Evolutionary conservation across 148 eudicot genomes (phyloP), one percentile per base, ranked within the genome.

Genomic region (Pouteria glomerata): DNA sequence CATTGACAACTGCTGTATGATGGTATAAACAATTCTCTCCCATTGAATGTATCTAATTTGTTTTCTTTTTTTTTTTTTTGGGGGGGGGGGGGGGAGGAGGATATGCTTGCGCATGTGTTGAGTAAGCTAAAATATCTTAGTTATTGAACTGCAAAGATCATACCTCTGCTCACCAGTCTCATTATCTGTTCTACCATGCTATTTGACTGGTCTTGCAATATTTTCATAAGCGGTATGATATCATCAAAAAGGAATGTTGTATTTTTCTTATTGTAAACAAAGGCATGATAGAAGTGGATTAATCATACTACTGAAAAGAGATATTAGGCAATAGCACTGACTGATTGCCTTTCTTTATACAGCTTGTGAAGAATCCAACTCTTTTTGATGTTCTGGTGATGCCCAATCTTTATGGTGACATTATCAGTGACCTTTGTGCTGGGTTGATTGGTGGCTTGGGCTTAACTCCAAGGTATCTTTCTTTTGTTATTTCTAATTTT

Each of bases 361-460:
- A 95, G 98, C 97, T 95, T 76, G 98, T 95, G 85, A 95, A 95
- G 87, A 95, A 91, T 82, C 98, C 98, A 64, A 63, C 90, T 57
- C 96, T 95, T 50, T 95, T 95, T 78, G 98, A 95, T 70, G 98
- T 95, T 52, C 74, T 95, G 76, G 98, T 95, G 74, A 95, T 95
- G 98, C 98, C 98, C 41, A 95, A 95, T 70, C 96, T 95, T 66
- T 95, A 95, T 77, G 98, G 98, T 77, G 98, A 95, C 75, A 95
- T 95, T 59, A 91, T 95, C 72, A 95, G 98, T 78, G 98, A 95
- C 78, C 92, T 95, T 8, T 95, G 98, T 76, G 98, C 98, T 79
- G 98, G 98, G 48, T 82, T 95, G 72, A 95, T 95, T 73, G 98
- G 98, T 37, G 98, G 98, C 53, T 79, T 95, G 85, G 98, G 98